Base-by-base conservation (phyloP, 805 yeast genomes). In the Cyberlindnera maritima region DNA sequence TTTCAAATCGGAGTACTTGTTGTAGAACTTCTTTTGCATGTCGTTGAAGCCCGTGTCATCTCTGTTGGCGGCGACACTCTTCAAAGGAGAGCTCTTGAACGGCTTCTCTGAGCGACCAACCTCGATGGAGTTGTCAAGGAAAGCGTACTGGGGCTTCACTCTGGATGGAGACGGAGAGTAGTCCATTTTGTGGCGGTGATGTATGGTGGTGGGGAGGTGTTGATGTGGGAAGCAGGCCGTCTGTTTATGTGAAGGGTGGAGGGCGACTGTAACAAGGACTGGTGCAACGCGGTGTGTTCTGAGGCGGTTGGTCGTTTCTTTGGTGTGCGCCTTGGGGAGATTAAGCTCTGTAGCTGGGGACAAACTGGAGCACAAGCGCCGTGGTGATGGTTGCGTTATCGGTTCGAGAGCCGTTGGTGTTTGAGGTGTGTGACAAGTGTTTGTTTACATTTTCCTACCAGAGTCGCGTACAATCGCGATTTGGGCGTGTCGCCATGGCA, bases 131-230 rank as follows among this genome's bases (percentile, higher is more conserved):
- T 57, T 47, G 45, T 59, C 63, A 13, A 58, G 47, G 29, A 56
- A 55, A 3, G 58, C 53, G 21, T 49, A 54, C 40, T 55, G 57
- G 6, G 56, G 47, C 36, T 55, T 55, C 15, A 52, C 52, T 33
- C 52, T 50, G 7, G 53, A 40, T 19, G 63, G 63, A 1, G 63
- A 53, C 3, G 63, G 63, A 9, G 63, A 50, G 43, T 59, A 59
- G 36, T 59, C 62, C 63, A 59, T 59, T 40, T 15, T 19, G n/a
- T 21, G 25, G 21, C 12, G 10, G 19, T 18, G 36, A 17, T 18
- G 23, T 18, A 19, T 35, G 31, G 11, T 8, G 11, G 11, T 25
- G 8, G 21, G 6, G 25, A 13, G 25, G 15, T 19, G 37, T 28
- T 11, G n/a, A n/a, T n/a, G 31, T 11, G 13, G 31, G n/a, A 28